Percentiles rank a stretch among this genome's conserved stretches.
Conservation (phyloP, 2,329 filamentous ascomycete species). For the Cadophora gregata region DNA sequence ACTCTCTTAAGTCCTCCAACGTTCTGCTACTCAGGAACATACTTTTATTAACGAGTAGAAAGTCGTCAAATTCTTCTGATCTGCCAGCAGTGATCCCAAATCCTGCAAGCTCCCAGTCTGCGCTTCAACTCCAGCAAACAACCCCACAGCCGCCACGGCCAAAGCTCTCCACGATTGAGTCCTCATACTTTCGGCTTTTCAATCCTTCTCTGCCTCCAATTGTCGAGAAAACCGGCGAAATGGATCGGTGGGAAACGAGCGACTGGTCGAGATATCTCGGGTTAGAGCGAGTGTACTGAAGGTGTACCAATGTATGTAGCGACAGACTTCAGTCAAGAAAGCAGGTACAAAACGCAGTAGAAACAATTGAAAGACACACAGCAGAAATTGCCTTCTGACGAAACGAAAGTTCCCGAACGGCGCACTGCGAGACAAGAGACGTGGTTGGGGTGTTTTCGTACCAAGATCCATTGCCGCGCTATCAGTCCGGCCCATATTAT, state of each 20-base stretch:
- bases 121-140: conserved; percentile 30
- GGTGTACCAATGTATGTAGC: background rate
- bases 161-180: conserved; percentile 31
- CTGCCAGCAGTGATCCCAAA: conserved; percentile 49
- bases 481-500: background rate
- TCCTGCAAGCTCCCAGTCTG: conserved; percentile 41
- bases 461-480: background rate
- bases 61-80: conserved; percentile 51
- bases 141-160: conserved; percentile 23
- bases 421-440: background rate
- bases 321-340: conserved; percentile 3
- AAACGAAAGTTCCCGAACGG: background rate
- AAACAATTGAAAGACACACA: background rate
- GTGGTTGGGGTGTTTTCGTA: background rate
- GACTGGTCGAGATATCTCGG: conserved; percentile 4
- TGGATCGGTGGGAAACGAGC: background rate
- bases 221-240: background rate
- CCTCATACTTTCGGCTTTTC: conserved; percentile 26
- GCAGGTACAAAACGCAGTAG: background rate
- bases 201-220: background rate
- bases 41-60: conserved; percentile 54
- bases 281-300: background rate
- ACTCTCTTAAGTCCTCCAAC: background rate
- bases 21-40: conserved; percentile 16
- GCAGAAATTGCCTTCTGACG: background rate